Evolutionary conservation across 352 stramenopile genomes (phyloP), one percentile per base, ranked within the genome.

Genomic region (Globisporangium apiculatum): DNA sequence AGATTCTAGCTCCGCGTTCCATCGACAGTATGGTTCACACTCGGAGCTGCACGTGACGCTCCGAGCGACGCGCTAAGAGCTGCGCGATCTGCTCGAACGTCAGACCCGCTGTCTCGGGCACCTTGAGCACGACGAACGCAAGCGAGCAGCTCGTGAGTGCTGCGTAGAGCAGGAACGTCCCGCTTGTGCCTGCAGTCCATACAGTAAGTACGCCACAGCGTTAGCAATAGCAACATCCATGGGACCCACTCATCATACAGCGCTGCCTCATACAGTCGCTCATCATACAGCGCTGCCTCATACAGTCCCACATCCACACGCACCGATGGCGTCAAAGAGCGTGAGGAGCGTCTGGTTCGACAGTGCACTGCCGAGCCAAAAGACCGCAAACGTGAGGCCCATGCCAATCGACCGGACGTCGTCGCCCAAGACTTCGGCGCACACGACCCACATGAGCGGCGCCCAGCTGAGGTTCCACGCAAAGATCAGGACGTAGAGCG

Each of bases 381-480:
- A 88, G 47, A 75, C 68, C 0, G 77, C 77, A n/a, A 90, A 90
- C 24, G 73, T 86, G 49, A 87, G 52, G 4, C 79, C 79, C 79
- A 90, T 87, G 53, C 75, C 75, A 12, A 88, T 67, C 15, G 79
- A 90, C n/a, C 79, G 75, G 47, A 86, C 64, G n/a, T 87, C 76
- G 54, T 86, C 72, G 5, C 77, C 75, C 3, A 90, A 64, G 11
- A 90, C 41, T 51, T 88, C 79, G 7, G 76, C 81, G 60, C 79
- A 86, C 45, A 87, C 69, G 53, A 90, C 79, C 74, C 75, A 86
- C 79, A 90, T 90, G 51, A 88, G 62, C 41, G 79, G 79, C 5
- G 79, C 76, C 79, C 77, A 89, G 59, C 79, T 89, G 31, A 87
- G 55, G 56, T 89, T 89, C 77, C 79, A 87, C 24, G 77, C 76